Percentiles rank a stretch among this genome's conserved stretches.
Evolutionary conservation across 2,329 filamentous ascomycete species (phyloP).

Genomic region (Aspergillus japonicus): DNA sequence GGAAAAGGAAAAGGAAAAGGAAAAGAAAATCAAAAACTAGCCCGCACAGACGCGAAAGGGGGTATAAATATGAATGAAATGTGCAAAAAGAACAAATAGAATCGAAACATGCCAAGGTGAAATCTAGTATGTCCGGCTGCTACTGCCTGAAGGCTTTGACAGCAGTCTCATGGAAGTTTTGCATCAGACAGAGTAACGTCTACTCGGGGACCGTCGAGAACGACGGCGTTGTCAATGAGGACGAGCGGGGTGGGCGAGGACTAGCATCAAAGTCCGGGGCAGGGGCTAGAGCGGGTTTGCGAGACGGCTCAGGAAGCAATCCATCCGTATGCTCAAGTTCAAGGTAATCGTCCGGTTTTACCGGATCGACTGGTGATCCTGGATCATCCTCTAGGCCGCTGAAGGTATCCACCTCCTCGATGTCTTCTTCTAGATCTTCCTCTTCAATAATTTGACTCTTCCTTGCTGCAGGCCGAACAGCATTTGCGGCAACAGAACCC

Average conservation of each 20-base stretch:
- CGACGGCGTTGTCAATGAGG: constrained; percentile 31
- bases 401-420: constrained; percentile 45
- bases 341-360: constrained; percentile 13
- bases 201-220: constrained; percentile 16
- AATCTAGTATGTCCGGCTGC: not conserved
- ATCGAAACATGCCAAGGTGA: constrained; percentile 11
- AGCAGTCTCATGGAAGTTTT: not conserved
- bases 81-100: constrained; percentile 10
- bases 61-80: constrained; percentile 16
- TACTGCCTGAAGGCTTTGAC: not conserved
- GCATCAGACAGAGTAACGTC: not conserved
- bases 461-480: constrained; percentile 30
- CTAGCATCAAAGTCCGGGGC: constrained; percentile 33
- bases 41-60: constrained; percentile 19
- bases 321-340: constrained; percentile 10
- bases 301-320: constrained; percentile 16
- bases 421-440: constrained; percentile 42
- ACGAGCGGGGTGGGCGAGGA: constrained; percentile 40
- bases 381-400: constrained; percentile 32
- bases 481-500: constrained; percentile 14
- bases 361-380: constrained; percentile 23
- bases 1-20: not conserved
- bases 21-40: not conserved
- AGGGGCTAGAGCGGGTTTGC: constrained; percentile 32
- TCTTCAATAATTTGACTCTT: constrained; percentile 48